phyloP scores from a whole-genome alignment of 1,284 basidiomycete species.

The Laetiporus sulphureus region DNA sequence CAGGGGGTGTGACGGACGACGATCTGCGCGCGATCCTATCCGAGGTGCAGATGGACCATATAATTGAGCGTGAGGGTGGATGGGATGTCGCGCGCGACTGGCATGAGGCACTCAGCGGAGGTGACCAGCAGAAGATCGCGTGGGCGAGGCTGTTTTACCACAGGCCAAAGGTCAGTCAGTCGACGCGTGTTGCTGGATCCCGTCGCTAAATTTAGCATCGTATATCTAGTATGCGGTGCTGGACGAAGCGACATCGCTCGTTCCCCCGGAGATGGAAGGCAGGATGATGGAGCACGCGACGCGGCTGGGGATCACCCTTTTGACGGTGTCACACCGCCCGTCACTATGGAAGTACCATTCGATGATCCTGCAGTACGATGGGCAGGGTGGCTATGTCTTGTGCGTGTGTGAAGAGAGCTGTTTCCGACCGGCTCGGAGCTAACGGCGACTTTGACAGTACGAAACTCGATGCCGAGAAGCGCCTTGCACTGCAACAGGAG shows the following conservation, averaged over 20 bases:
- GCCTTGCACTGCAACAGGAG: slow-evolving; percentile 90
- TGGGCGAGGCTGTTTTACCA: slow-evolving; percentile 98
- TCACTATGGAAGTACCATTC: slow-evolving; percentile 95
- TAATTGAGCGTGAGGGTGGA: slow-evolving; percentile 95
- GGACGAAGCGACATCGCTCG: slow-evolving; percentile 93
- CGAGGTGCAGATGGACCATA: slow-evolving; percentile 80
- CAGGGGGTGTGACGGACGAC: slow-evolving; percentile 65
- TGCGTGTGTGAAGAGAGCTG: slow-evolving; percentile 33
- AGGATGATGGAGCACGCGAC: slow-evolving; percentile 96
- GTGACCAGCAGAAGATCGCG: slow-evolving; percentile 88
- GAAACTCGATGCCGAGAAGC: slow-evolving; percentile 86
- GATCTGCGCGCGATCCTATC: slow-evolving; percentile 73
- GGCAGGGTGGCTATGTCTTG: slow-evolving; percentile 82
- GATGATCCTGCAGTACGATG: slow-evolving; percentile 87
- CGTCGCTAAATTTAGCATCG: background rate
- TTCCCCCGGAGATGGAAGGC: slow-evolving; percentile 90
- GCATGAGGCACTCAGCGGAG: slow-evolving; percentile 88
- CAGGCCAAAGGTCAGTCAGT: slow-evolving; percentile 66
- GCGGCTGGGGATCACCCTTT: slow-evolving; percentile 77
- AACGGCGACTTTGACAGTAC: slow-evolving; percentile 56
- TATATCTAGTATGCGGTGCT: slow-evolving; percentile 81
- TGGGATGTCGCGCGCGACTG: slow-evolving; percentile 90
- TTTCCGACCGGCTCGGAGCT: slow-evolving; percentile 1
- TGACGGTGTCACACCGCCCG: slow-evolving; percentile 90
- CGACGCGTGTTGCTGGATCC: slow-evolving; percentile 1